phyloP scores from a whole-genome alignment of 2,329 filamentous ascomycete genomes.

The Amauroascus verrucosus region DNA sequence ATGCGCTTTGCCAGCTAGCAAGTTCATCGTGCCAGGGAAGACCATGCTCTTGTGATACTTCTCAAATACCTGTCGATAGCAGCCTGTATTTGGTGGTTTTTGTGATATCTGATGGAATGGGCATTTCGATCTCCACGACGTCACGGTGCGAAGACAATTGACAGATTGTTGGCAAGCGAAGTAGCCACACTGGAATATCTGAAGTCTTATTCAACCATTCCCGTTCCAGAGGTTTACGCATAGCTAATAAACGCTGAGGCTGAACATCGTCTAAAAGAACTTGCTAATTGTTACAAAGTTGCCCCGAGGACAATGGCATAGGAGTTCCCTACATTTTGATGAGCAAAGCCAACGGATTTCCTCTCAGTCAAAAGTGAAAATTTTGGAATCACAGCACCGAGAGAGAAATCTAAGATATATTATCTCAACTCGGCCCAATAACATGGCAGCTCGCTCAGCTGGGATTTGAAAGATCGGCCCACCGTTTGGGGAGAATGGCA shows the following conservation, averaged over 20 bases:
- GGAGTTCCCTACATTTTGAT: constrained; percentile 28
- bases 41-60: constrained; percentile 18
- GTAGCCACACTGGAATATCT: constrained; percentile 26
- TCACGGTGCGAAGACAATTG: constrained; percentile 16
- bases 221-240: constrained; percentile 26
- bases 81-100: constrained; percentile 27
- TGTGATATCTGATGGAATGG: constrained; percentile 27
- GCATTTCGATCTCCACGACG: constrained; percentile 23
- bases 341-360: constrained; percentile 24
- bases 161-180: constrained; percentile 25
- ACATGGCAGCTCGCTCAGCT: constrained; percentile 21
- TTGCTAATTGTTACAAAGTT: constrained; percentile 11
- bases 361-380: constrained; percentile 15
- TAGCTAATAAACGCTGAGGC: constrained; percentile 15
- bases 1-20: constrained; percentile 18
- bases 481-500: constrained; percentile 21
- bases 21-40: constrained; percentile 17
- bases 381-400: background rate
- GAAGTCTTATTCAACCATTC: constrained; percentile 23
- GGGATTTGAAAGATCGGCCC: constrained; percentile 24
- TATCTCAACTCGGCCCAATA: constrained; percentile 21
- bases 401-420: constrained; percentile 22
- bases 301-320: constrained; percentile 22
- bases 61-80: constrained; percentile 21
- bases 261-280: constrained; percentile 8